Evolutionary conservation across 768 basidiomycete species (phyloP).

Genomic region (Phlebiopsis flavidoalba): DNA sequence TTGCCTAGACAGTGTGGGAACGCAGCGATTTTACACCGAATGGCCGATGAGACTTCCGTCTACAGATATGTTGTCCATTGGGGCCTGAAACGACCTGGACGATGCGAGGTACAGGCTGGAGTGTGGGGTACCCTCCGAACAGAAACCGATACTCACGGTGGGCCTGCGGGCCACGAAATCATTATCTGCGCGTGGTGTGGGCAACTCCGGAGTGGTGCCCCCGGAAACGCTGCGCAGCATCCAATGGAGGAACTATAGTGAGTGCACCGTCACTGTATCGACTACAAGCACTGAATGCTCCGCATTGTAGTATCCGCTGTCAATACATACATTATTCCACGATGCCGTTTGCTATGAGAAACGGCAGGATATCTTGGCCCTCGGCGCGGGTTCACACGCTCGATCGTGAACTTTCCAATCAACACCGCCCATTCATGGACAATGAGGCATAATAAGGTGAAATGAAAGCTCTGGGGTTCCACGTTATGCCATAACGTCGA

Average conservation of each 20-base stretch:
- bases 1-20: conserved; percentile 5
- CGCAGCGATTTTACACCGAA: background rate
- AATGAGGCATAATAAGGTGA: background rate
- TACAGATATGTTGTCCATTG: background rate
- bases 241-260: too few relatives aligned
- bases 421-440: background rate
- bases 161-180: background rate
- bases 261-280: too few relatives aligned
- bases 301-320: too few relatives aligned
- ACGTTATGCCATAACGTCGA: background rate
- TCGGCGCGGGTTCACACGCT: background rate
- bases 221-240: too few relatives aligned
- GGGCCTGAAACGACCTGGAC: background rate
- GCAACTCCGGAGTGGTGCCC: too few relatives aligned
- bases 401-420: background rate
- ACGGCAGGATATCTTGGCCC: background rate
- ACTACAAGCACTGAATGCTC: too few relatives aligned
- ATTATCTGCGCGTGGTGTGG: too few relatives aligned
- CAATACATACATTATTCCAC: background rate
- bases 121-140: background rate
- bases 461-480: background rate
- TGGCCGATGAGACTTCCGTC: conserved; percentile 1
- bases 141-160: background rate
- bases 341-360: background rate
- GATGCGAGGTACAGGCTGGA: background rate